Evolutionary conservation across 2,329 filamentous ascomycete species (phyloP).

Genomic region (Neospermospora avenae): DNA sequence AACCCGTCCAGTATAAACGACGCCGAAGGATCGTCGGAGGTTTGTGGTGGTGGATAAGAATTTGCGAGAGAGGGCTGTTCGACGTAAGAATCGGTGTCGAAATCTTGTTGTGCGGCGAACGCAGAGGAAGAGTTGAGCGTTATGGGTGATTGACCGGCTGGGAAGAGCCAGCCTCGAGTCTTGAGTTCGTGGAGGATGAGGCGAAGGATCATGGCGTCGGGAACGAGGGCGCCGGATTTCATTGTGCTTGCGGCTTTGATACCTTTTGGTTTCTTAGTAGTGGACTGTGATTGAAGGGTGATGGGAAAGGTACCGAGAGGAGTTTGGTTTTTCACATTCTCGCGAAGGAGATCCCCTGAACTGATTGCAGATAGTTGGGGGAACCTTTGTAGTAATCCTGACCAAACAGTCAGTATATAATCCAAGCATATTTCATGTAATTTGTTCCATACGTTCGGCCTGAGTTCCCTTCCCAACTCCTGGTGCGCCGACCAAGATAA

Average conservation of each 20-base stretch:
- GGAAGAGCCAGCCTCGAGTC: conserved; percentile 76
- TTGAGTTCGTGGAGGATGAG: conserved; percentile 89
- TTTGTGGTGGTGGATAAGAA: conserved; percentile 40
- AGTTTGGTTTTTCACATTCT: conserved; percentile 88
- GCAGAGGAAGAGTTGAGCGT: conserved; percentile 27
- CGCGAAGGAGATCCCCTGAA: conserved; percentile 86
- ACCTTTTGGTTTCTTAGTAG: conserved; percentile 48
- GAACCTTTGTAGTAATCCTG: conserved; percentile 76
- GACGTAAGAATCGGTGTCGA: conserved; percentile 31
- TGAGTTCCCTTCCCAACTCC: conserved; percentile 92
- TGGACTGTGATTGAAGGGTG: background rate
- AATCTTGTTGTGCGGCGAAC: conserved; percentile 37
- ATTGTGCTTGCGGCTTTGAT: conserved; percentile 89
- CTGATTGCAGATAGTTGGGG: conserved; percentile 88
- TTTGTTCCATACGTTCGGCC: conserved; percentile 53
- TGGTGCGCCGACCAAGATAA: conserved; percentile 94
- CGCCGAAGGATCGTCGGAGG: conserved; percentile 68
- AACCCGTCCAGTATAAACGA: conserved; percentile 97
- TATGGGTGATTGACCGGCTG: conserved; percentile 40
- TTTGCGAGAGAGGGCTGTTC: conserved; percentile 34
- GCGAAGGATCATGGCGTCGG: conserved; percentile 85
- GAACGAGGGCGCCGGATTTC: conserved; percentile 83
- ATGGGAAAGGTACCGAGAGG: conserved; percentile 63
- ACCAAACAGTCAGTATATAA: too few relatives aligned
- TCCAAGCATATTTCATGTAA: too few relatives aligned